A percentile compares a stretch with the other conserved stretches of the same genome.
Conservation (phyloP, 2,329 filamentous ascomycete species). For the Penicillium sp. region DNA sequence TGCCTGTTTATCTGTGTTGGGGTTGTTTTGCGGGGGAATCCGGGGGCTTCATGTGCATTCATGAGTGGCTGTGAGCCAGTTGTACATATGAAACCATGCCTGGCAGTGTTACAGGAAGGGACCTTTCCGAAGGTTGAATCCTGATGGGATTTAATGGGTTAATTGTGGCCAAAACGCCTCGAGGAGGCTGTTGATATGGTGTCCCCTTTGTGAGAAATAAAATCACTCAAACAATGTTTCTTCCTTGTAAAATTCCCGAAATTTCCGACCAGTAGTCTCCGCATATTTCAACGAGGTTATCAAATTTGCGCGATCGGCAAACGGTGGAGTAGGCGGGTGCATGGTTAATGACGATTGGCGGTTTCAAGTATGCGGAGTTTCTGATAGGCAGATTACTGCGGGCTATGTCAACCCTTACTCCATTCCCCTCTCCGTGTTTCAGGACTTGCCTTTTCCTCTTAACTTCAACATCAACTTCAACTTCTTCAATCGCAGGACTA, state of each 20-base stretch:
- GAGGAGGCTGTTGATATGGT: slow-evolving; percentile 29
- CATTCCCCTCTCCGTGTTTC: slow-evolving; percentile 18
- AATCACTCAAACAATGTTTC: slow-evolving; percentile 16
- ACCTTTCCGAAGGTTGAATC: slow-evolving; percentile 4
- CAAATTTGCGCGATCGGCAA: slow-evolving; percentile 21
- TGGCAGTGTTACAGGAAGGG: slow-evolving; percentile 18
- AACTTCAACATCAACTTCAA: background rate
- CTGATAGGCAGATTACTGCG: slow-evolving; percentile 23
- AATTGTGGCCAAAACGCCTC: slow-evolving; percentile 21
- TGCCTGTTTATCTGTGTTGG: background rate
- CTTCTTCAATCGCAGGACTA: background rate
- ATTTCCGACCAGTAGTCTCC: background rate
- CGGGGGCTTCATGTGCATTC: slow-evolving; percentile 16
- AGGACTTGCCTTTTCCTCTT: slow-evolving; percentile 3
- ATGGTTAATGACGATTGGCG: slow-evolving; percentile 24
- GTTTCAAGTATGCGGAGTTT: slow-evolving; percentile 13
- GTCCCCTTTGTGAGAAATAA: slow-evolving; percentile 33
- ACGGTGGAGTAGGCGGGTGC: slow-evolving; percentile 14
- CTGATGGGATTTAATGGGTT: slow-evolving; percentile 25
- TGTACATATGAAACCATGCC: slow-evolving; percentile 34
- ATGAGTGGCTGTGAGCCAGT: slow-evolving; percentile 24
- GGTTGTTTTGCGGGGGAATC: slow-evolving; percentile 5
- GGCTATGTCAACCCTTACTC: slow-evolving; percentile 17
- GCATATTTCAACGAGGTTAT: background rate
- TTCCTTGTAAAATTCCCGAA: background rate